Conservation (phyloP, 2,329 filamentous ascomycete genomes). For the Emergomyces africanus region DNA sequence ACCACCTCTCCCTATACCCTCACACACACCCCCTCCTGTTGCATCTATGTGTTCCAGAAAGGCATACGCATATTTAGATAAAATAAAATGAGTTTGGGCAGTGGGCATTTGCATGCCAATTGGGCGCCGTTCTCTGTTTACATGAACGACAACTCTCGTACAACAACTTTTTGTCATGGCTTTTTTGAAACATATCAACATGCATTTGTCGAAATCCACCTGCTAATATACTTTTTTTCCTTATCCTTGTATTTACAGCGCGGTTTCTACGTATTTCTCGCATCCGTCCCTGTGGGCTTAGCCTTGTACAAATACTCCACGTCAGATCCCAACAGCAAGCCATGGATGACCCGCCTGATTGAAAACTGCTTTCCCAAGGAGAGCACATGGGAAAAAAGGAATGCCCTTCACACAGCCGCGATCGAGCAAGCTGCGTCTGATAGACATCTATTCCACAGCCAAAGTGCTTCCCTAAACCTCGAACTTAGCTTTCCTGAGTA, state of each 20-base stretch:
- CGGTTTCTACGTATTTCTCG: constrained; percentile 36
- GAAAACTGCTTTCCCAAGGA: constrained; percentile 42
- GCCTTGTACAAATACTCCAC: constrained; percentile 30
- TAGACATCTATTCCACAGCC: constrained; percentile 45
- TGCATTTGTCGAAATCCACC: background rate
- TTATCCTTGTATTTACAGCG: constrained; percentile 20
- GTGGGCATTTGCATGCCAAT: background rate
- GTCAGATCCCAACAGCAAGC: constrained; percentile 25
- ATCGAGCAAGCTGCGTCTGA: constrained; percentile 52
- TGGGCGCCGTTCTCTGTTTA: background rate
- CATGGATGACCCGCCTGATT: constrained; percentile 37
- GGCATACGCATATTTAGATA: background rate
- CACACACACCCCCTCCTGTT: background rate
- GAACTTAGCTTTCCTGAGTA: constrained; percentile 54
- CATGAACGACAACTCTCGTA: background rate
- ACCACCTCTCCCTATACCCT: constrained; percentile 5
- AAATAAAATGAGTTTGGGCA: background rate
- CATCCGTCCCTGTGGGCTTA: constrained; percentile 30
- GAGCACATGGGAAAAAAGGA: constrained; percentile 42
- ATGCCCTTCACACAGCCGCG: constrained; percentile 47
- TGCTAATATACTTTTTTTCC: background rate
- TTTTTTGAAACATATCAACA: background rate
- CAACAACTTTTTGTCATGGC: background rate
- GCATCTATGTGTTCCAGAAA: background rate
- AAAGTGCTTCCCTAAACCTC: constrained; percentile 30